Evolutionary conservation across 805 yeast genomes (phyloP).

Genomic region (Lipomyces mesembrius): DNA sequence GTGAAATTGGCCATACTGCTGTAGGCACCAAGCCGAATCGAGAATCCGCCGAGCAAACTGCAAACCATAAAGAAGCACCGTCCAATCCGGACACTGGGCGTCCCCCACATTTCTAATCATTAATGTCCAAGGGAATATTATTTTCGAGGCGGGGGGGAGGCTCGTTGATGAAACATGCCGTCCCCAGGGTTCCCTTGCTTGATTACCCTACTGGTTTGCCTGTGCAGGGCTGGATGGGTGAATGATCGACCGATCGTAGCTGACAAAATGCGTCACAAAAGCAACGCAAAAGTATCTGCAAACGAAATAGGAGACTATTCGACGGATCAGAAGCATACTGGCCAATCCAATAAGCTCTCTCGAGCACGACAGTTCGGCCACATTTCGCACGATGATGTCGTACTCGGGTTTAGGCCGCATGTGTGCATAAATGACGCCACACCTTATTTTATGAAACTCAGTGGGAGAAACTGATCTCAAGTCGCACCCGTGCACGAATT

Average conservation of each 20-base stretch:
- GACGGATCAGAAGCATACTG: neutral
- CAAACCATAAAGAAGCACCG: neutral
- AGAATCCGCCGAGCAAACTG: neutral
- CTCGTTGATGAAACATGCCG: no score
- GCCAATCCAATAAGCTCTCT: neutral
- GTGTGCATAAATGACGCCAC: constrained; percentile 21
- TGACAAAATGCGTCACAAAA: no score
- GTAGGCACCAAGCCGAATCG: neutral
- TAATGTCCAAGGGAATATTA: no score
- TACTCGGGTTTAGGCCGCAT: neutral
- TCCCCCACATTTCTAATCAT: no score
- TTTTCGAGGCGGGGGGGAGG: no score
- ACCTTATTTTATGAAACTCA: constrained; percentile 14
- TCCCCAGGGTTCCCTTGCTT: neutral
- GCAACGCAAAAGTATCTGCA: neutral
- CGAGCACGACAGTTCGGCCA: neutral
- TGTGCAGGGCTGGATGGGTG: neutral
- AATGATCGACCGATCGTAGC: neutral
- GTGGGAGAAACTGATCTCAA: neutral
- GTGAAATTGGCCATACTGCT: neutral
- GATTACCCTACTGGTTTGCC: no score
- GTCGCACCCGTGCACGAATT: neutral
- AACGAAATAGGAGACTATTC: neutral
- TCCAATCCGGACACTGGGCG: no score
- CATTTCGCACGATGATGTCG: neutral